phyloP scores from a whole-genome alignment of 192 early-diverging fungal species.

The Neocallimastix lanati region DNA sequence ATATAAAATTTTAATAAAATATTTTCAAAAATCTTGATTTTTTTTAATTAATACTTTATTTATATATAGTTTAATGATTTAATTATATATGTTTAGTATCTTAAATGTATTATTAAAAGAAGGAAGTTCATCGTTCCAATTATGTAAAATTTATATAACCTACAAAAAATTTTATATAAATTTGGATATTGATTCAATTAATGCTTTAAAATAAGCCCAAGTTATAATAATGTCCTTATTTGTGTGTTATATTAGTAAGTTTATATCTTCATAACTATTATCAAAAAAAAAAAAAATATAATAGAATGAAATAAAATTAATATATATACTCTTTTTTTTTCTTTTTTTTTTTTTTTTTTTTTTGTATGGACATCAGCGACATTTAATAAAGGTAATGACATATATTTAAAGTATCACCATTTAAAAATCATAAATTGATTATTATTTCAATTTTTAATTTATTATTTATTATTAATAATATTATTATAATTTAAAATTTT shows the following conservation, averaged over 20 bases:
- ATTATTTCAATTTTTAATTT: conserved; percentile 14
- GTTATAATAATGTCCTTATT: conserved; percentile 46
- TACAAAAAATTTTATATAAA: conserved; percentile 44
- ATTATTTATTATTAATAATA: not conserved
- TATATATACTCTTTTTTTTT: no score
- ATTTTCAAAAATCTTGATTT: no score
- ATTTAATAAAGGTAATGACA: conserved; percentile 50
- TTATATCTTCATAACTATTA: not conserved
- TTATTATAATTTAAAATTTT: no score
- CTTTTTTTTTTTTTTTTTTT: no score
- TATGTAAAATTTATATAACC: not conserved
- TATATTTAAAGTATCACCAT: conserved; percentile 31
- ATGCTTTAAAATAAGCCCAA: conserved; percentile 56
- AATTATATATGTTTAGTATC: no score
- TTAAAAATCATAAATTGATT: conserved; percentile 56
- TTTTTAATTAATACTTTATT: no score
- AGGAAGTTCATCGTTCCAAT: conserved; percentile 1
- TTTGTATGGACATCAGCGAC: conserved; percentile 21
- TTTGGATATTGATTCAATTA: conserved; percentile 39
- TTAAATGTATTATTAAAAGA: conserved; percentile 6
- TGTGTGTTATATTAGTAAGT: conserved; percentile 43
- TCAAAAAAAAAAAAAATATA: no score
- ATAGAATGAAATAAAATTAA: no score
- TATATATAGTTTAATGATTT: no score
- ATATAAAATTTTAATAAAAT: no score